phyloP scores from a whole-genome alignment of 768 basidiomycete genomes.

The Suillus subaureus region DNA sequence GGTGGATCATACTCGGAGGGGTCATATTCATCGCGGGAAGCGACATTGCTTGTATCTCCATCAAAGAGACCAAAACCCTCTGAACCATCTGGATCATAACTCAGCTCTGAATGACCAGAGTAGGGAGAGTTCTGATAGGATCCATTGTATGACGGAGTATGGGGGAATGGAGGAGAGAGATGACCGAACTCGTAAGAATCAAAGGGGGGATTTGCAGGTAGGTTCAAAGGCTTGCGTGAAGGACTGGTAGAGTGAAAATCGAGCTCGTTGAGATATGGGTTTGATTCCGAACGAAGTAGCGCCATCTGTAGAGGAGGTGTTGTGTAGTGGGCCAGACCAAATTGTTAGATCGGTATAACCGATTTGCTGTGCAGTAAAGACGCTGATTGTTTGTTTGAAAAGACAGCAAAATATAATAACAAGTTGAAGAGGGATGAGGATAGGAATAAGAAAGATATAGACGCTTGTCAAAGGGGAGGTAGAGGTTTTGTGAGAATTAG shows the following conservation, averaged over 20 bases:
- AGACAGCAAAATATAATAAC: slow-evolving; percentile 3
- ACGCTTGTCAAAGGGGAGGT: slow-evolving; percentile 24
- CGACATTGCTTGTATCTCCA: slow-evolving; percentile 42
- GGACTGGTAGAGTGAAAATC: slow-evolving; percentile 31
- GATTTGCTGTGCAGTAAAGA: slow-evolving; percentile 2
- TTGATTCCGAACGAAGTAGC: slow-evolving; percentile 30
- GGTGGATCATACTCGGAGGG: slow-evolving; percentile 74
- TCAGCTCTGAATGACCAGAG: slow-evolving; percentile 69
- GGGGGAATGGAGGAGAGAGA: slow-evolving; percentile 44
- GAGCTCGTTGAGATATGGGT: slow-evolving; percentile 21
- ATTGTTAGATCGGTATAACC: background rate
- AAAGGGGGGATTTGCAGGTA: slow-evolving; percentile 32
- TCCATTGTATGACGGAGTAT: slow-evolving; percentile 60
- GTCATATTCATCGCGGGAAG: slow-evolving; percentile 59
- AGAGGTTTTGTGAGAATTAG: slow-evolving; percentile 32
- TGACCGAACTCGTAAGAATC: slow-evolving; percentile 43
- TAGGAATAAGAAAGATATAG: slow-evolving; percentile 11
- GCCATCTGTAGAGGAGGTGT: slow-evolving; percentile 18
- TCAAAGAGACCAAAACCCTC: slow-evolving; percentile 53
- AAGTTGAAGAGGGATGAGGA: slow-evolving; percentile 7
- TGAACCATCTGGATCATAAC: slow-evolving; percentile 48
- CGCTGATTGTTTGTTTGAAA: slow-evolving; percentile 11
- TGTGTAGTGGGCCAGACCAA: background rate
- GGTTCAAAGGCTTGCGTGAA: slow-evolving; percentile 28
- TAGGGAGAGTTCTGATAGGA: slow-evolving; percentile 75